Conservation (phyloP, 768 basidiomycete species). For the Sporobolomyces roseus region DNA sequence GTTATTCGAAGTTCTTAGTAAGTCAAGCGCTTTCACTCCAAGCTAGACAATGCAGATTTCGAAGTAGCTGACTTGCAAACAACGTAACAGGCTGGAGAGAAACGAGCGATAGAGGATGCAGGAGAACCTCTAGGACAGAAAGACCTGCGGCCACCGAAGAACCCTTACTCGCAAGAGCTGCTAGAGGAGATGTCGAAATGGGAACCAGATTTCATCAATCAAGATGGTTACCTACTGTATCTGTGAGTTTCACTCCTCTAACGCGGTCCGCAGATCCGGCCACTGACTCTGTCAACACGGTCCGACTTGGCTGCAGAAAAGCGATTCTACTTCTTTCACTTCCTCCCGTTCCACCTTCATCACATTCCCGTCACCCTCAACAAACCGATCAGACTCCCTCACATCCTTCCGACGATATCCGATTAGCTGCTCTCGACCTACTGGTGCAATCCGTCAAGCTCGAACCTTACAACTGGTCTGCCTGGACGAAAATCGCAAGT, state of each 20-base stretch:
- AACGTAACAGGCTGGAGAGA: constrained; percentile 67
- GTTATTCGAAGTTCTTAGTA: constrained; percentile 83
- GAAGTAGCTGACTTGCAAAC: neutral
- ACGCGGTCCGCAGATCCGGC: too few relatives aligned
- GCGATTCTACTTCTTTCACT: constrained; percentile 62
- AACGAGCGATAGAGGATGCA: constrained; percentile 66
- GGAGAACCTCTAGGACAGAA: constrained; percentile 69
- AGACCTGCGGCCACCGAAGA: constrained; percentile 65
- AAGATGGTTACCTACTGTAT: constrained; percentile 79
- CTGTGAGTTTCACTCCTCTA: constrained; percentile 57
- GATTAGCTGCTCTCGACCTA: constrained; percentile 80
- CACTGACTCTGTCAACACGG: too few relatives aligned
- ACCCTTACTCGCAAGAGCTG: constrained; percentile 59
- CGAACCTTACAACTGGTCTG: constrained; percentile 91
- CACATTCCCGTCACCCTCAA: neutral
- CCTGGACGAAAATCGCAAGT: constrained; percentile 67
- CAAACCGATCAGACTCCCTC: neutral
- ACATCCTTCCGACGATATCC: constrained; percentile 60
- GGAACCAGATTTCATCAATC: constrained; percentile 43
- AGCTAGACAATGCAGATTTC: too few relatives aligned
- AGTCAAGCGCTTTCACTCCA: constrained; percentile 48
- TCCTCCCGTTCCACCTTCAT: constrained; percentile 17
- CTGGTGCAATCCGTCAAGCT: constrained; percentile 68
- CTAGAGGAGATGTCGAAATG: constrained; percentile 59
- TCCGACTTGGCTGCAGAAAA: constrained; percentile 56